These are phyloP conservation scores for Rosa rugosa DNA, from an alignment of 306 rosid genomes.

Conservation along the genomic window DNA sequence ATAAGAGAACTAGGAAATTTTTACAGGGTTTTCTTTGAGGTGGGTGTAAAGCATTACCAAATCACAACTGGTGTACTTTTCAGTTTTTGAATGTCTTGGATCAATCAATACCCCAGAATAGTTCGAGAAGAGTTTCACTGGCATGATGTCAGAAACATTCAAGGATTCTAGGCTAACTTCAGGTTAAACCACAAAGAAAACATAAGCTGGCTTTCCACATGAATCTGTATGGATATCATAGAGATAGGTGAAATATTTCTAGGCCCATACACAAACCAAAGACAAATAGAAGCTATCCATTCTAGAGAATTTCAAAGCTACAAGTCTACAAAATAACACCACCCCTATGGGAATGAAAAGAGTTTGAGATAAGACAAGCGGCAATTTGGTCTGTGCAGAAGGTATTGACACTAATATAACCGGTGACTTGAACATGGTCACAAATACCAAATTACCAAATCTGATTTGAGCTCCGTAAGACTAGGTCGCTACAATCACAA, in stretches of 20 bases:
- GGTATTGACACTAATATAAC: not conserved
- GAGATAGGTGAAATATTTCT: not conserved
- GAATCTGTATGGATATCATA: not conserved
- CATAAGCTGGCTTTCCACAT: not conserved
- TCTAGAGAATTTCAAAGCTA: not conserved
- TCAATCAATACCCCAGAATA: not conserved
- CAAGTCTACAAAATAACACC: conserved; percentile 1
- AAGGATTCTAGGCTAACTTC: not conserved
- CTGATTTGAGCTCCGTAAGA: not conserved
- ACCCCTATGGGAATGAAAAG: not conserved
- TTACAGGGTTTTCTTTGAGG: not conserved
- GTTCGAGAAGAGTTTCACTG: not conserved
- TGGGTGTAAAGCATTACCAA: not conserved
- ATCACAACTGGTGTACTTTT: not conserved
- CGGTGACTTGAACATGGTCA: not conserved
- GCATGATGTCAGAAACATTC: not conserved
- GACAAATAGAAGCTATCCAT: not conserved
- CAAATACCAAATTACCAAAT: too few species aligned
- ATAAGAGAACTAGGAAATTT: not conserved
- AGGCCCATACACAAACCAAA: not conserved
- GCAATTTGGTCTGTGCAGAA: not conserved
- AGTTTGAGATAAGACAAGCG: not conserved
- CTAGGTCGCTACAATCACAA: not conserved
- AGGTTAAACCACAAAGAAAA: not conserved
- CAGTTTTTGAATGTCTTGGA: not conserved